phyloP scores from a whole-genome alignment of 164 flowering plant species.

The Pachysandra terminalis region DNA sequence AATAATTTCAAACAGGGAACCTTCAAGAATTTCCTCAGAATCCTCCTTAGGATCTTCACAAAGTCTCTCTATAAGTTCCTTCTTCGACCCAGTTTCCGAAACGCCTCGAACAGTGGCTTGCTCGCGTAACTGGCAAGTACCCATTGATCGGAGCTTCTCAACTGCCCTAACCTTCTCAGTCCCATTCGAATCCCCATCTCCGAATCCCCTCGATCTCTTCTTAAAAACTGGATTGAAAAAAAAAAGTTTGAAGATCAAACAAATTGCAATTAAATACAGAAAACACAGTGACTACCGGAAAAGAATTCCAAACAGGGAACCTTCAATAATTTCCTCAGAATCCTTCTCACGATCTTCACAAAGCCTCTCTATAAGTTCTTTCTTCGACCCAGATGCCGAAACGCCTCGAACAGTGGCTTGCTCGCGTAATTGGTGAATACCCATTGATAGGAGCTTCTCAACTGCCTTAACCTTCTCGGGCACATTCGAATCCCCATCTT shows the following conservation, averaged over 20 bases:
- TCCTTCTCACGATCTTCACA: constrained; percentile 21
- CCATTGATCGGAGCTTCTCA: constrained; percentile 41
- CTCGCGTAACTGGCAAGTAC: constrained; percentile 47
- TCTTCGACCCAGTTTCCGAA: constrained; percentile 46
- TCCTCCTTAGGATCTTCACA: constrained; percentile 29
- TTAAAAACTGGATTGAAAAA: no score
- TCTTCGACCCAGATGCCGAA: constrained; percentile 46
- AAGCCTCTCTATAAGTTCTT: constrained; percentile 54
- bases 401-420: constrained; percentile 45
- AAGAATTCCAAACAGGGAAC: constrained; percentile 9
- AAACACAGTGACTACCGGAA: no score
- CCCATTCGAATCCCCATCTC: constrained; percentile 17
- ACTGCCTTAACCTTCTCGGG: constrained; percentile 26
- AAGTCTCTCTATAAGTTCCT: constrained; percentile 54
- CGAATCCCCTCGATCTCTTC: constrained; percentile 24
- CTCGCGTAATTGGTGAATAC: constrained; percentile 48
- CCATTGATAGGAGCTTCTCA: constrained; percentile 40
- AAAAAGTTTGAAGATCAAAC: no score
- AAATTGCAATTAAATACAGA: no score
- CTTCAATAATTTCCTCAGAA: constrained; percentile 12
- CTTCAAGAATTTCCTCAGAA: constrained; percentile 13
- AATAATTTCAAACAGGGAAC: not conserved
- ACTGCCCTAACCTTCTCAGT: constrained; percentile 26
- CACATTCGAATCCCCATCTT: constrained; percentile 19
- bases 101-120: constrained; percentile 45